Conservation (phyloP, 2,329 filamentous ascomycete species). For the Fusarium haematococcum region DNA sequence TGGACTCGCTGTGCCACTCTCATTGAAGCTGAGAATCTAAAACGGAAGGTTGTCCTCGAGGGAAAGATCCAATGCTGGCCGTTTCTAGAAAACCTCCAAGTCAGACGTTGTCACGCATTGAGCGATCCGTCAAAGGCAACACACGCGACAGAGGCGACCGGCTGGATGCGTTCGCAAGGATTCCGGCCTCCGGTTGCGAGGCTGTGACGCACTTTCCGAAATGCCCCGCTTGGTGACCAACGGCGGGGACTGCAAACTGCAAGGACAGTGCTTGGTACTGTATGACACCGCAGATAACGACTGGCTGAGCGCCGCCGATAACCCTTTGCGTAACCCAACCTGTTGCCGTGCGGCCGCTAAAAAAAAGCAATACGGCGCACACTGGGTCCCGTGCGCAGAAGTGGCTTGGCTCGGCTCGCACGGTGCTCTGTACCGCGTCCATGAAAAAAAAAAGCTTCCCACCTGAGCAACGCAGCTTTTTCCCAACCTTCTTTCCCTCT, state of each 20-base stretch:
- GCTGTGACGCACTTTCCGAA: conserved; percentile 31
- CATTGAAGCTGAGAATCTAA: neutral
- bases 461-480: conserved; percentile 35
- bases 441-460: conserved; percentile 45
- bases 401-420: neutral
- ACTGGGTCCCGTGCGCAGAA: conserved; percentile 8
- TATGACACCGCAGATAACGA: conserved; percentile 7
- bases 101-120: neutral
- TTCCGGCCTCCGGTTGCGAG: conserved; percentile 1
- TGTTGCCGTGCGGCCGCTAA: neutral
- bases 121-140: neutral
- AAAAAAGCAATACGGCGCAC: conserved; percentile 8
- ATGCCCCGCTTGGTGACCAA: conserved; percentile 38
- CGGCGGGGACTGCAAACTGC: conserved; percentile 19
- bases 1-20: neutral
- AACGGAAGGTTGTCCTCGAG: neutral
- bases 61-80: neutral
- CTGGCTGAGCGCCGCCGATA: conserved; percentile 5
- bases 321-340: conserved; percentile 6
- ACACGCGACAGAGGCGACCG: neutral
- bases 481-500: conserved; percentile 31
- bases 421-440: conserved; percentile 22
- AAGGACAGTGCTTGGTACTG: conserved; percentile 25
- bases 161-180: neutral
- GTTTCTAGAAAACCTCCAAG: neutral